phyloP scores from a whole-genome alignment of 1,284 basidiomycete genomes.

The Sporisorium exsertum region DNA sequence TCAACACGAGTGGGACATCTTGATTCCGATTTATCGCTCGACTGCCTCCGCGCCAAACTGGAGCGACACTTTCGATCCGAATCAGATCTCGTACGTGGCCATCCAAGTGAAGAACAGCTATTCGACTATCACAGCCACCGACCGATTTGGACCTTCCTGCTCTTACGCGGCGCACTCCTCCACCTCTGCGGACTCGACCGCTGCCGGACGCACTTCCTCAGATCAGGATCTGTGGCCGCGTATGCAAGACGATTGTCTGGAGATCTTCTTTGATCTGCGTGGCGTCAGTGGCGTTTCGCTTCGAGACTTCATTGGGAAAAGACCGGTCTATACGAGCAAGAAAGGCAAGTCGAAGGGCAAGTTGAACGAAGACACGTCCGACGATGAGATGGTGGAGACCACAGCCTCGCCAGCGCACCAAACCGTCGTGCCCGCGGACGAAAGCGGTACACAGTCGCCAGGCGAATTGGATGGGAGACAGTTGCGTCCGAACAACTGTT shows the following conservation, averaged over 20 bases:
- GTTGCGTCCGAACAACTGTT: not conserved
- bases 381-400: not conserved
- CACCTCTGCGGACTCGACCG: not conserved
- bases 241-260: not conserved
- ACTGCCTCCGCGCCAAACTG: not conserved
- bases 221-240: not conserved
- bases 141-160: not conserved
- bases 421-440: not conserved
- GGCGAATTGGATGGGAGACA: not conserved
- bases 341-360: too few species aligned
- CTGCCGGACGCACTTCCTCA: too few species aligned
- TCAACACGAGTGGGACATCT: not conserved
- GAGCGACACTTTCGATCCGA: slow-evolving; percentile 6
- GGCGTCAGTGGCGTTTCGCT: not conserved
- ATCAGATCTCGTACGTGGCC: slow-evolving; percentile 12
- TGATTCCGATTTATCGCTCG: not conserved
- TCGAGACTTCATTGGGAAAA: not conserved
- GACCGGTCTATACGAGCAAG: not conserved
- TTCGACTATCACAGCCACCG: not conserved
- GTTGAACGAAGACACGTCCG: too few species aligned
- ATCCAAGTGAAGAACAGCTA: slow-evolving; percentile 3
- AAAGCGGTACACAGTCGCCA: not conserved
- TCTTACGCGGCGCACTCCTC: not conserved
- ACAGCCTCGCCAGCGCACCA: not conserved
- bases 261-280: not conserved